Conservation (phyloP, 768 basidiomycete genomes). For the Podaxis pistillaris region DNA sequence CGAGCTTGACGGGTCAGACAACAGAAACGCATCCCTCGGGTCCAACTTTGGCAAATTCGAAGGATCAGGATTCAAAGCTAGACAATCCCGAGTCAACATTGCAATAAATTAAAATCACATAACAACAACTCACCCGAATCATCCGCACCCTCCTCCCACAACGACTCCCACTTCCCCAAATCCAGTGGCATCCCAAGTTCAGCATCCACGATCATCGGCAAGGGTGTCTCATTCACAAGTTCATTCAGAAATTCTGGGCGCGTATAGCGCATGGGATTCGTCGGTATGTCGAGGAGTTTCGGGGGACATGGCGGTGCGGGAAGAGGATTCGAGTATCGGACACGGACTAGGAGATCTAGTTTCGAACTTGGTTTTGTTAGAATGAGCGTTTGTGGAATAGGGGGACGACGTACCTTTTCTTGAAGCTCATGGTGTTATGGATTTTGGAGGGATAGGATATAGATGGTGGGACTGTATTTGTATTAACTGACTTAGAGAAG, state of each 20-base stretch:
- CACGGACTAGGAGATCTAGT: constrained; percentile 88
- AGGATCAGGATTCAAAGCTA: constrained; percentile 65
- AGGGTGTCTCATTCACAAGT: constrained; percentile 73
- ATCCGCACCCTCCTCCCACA: constrained; percentile 81
- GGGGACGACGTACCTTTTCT: constrained; percentile 44
- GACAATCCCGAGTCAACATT: neutral
- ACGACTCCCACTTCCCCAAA: constrained; percentile 73
- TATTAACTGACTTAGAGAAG: no score
- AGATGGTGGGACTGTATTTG: no score
- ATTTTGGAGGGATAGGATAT: neutral
- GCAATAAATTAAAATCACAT: neutral
- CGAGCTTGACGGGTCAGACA: constrained; percentile 60
- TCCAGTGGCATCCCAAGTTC: constrained; percentile 97
- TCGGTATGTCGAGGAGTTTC: constrained; percentile 90
- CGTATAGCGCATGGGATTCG: constrained; percentile 84
- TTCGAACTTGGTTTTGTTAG: constrained; percentile 43
- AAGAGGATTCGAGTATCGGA: constrained; percentile 91
- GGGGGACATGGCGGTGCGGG: constrained; percentile 97
- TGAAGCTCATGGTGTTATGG: constrained; percentile 45
- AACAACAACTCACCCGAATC: constrained; percentile 49
- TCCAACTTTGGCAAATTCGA: constrained; percentile 59
- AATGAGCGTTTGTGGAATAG: constrained; percentile 11
- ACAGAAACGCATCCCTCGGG: constrained; percentile 72
- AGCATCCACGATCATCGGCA: constrained; percentile 96
- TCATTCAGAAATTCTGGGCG: constrained; percentile 81